phyloP scores from a whole-genome alignment of 352 stramenopile genomes.

The Phytophthora chlamydospora region DNA sequence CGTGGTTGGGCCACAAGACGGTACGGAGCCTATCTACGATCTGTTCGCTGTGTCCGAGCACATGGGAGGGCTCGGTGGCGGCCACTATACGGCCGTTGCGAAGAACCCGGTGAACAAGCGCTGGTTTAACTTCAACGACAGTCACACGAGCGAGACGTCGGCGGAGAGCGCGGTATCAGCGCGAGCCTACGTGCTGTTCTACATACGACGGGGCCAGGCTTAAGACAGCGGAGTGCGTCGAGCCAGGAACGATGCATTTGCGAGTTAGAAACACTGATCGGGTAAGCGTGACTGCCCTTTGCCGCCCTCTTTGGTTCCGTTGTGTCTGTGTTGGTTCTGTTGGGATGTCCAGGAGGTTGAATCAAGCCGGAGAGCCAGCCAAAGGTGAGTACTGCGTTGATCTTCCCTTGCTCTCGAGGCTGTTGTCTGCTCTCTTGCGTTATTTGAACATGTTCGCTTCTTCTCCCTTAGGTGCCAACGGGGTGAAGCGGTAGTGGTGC shows the following conservation, averaged over 20 bases:
- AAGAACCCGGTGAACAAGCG: slow-evolving; percentile 82
- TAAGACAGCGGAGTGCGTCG: slow-evolving; percentile 23
- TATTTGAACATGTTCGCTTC: no score
- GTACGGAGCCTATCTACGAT: slow-evolving; percentile 84
- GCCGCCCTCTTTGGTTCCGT: slow-evolving; percentile 9
- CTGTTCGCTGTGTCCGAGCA: slow-evolving; percentile 98
- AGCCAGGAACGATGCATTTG: slow-evolving; percentile 20
- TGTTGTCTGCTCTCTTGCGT: no score
- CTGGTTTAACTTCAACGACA: slow-evolving; percentile 93
- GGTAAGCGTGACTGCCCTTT: slow-evolving; percentile 20
- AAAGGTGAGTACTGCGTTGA: neutral
- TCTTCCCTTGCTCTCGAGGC: no score
- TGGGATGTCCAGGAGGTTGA: neutral
- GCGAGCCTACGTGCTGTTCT: slow-evolving; percentile 84
- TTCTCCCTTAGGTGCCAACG: neutral
- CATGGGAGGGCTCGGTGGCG: slow-evolving; percentile 91
- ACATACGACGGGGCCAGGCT: slow-evolving; percentile 53
- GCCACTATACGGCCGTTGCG: slow-evolving; percentile 91
- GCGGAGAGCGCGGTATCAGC: slow-evolving; percentile 64
- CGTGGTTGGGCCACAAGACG: slow-evolving; percentile 80
- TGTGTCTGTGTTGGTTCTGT: slow-evolving; percentile 12
- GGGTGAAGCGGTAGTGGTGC: slow-evolving; percentile 34
- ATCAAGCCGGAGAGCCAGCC: neutral
- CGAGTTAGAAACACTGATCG: slow-evolving; percentile 34
- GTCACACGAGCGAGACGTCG: slow-evolving; percentile 62